A percentile compares a stretch with the other conserved stretches of the same genome.
Conservation (phyloP, 169 alveolate species). For the Theileria annulata region DNA sequence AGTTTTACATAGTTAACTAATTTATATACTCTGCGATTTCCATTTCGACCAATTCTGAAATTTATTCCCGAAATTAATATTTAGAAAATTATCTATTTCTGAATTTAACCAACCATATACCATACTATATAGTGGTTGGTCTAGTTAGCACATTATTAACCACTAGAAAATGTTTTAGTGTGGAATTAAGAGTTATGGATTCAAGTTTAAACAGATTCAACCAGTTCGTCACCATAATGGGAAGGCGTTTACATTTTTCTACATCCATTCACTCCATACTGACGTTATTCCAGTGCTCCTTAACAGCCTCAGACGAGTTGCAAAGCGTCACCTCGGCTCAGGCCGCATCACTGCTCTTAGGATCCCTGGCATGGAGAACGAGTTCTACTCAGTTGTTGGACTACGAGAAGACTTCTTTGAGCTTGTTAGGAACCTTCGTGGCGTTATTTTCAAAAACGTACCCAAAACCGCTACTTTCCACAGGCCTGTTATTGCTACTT, state of each 20-base stretch:
- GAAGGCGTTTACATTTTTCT: conserved; percentile 79
- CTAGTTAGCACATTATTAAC: not conserved
- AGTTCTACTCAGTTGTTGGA: conserved; percentile 75
- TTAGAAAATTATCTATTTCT: no score
- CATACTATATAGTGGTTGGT: not conserved
- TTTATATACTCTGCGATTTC: no score
- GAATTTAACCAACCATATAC: not conserved
- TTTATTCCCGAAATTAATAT: no score
- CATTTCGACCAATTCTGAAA: no score
- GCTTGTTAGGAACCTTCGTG: conserved; percentile 71
- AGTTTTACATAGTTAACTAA: not conserved
- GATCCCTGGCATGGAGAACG: conserved; percentile 80
- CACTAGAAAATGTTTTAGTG: not conserved
- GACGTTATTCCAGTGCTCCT: conserved; percentile 79
- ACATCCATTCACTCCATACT: conserved; percentile 81
- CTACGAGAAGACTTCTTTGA: conserved; percentile 79
- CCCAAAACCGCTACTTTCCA: conserved; percentile 76
- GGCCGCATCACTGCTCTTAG: conserved; percentile 82
- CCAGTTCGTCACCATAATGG: conserved; percentile 82
- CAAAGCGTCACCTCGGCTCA: conserved; percentile 76
- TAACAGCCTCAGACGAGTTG: conserved; percentile 81
- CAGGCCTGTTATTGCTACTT: conserved; percentile 71
- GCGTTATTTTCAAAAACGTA: conserved; percentile 77
- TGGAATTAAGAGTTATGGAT: conserved; percentile 76
- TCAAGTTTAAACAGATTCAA: conserved; percentile 81